A percentile compares a stretch with the other conserved stretches of the same genome.
Conservation (phyloP, 2,329 filamentous ascomycete species). For the Microdochium nivale region DNA sequence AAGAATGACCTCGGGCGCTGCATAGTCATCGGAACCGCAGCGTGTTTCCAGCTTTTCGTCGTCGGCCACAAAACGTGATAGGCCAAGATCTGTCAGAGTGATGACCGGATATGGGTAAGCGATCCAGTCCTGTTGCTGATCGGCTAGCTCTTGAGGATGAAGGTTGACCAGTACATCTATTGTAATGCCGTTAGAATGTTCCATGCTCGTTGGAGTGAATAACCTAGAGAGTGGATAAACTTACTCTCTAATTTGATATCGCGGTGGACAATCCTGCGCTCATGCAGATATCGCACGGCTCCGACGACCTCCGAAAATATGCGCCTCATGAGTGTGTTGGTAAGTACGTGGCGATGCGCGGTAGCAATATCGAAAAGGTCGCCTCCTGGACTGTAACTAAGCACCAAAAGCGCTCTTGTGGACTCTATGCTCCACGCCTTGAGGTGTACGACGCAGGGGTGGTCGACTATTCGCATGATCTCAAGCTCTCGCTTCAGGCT, state of each 20-base stretch:
- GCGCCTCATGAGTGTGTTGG: constrained; percentile 62
- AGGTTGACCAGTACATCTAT: constrained; percentile 88
- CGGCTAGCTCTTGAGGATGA: constrained; percentile 56
- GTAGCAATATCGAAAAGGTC: constrained; percentile 92
- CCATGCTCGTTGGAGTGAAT: not conserved
- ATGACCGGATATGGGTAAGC: constrained; percentile 75
- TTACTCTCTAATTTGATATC: constrained; percentile 95
- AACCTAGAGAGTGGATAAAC: constrained; percentile 20
- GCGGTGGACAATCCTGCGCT: constrained; percentile 80
- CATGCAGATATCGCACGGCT: constrained; percentile 80
- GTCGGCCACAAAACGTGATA: constrained; percentile 77
- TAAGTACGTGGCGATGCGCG: constrained; percentile 58
- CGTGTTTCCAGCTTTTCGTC: constrained; percentile 86
- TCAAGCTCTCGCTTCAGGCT: constrained; percentile 92
- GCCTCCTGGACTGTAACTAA: constrained; percentile 88
- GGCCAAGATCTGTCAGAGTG: constrained; percentile 84
- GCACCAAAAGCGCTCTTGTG: constrained; percentile 71
- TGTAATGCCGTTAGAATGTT: constrained; percentile 3
- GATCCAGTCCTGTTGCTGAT: constrained; percentile 56
- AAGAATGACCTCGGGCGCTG: constrained; percentile 91
- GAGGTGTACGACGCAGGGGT: constrained; percentile 84
- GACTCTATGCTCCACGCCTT: constrained; percentile 87
- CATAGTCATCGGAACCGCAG: constrained; percentile 95
- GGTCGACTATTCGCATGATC: constrained; percentile 79
- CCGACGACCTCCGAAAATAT: constrained; percentile 86